Conservation (phyloP, 2,329 filamentous ascomycete species). For the Stachybotrys chartarum region DNA sequence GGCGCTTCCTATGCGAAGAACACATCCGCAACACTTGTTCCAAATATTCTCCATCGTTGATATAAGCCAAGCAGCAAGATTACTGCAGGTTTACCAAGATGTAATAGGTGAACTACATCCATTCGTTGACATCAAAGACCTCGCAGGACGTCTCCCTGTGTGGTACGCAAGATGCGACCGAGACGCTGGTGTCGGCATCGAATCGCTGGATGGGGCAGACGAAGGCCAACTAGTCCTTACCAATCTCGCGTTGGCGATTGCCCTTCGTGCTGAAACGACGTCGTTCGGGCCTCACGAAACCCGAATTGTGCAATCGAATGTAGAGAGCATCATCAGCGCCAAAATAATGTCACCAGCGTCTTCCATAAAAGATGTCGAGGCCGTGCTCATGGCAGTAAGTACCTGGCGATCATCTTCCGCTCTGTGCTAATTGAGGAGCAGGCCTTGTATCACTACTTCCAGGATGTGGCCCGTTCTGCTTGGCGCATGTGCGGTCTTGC, state of each 20-base stretch:
- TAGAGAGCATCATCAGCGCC: constrained; percentile 1
- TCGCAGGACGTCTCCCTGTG: not conserved
- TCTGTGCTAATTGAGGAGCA: not conserved
- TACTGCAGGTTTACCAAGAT: not conserved
- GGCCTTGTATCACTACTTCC: constrained; percentile 16
- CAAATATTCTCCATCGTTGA: not conserved
- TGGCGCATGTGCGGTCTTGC: constrained; percentile 19
- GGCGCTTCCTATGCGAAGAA: not conserved
- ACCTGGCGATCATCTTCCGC: too few relatives aligned
- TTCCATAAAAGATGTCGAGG: constrained; percentile 2
- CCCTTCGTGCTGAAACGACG: constrained; percentile 5
- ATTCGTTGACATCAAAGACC: not conserved
- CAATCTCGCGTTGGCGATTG: constrained; percentile 7
- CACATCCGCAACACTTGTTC: not conserved
- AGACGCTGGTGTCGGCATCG: not conserved
- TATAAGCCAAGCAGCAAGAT: not conserved
- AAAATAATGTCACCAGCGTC: constrained; percentile 2
- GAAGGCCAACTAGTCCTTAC: constrained; percentile 6
- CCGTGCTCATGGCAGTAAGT: constrained; percentile 1
- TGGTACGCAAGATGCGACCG: not conserved
- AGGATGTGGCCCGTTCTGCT: constrained; percentile 12
- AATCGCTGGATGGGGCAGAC: not conserved
- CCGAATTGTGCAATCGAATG: not conserved
- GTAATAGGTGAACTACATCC: not conserved
- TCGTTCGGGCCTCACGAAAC: not conserved